Evolutionary conservation across 1,139 yeast species (phyloP), one percentile per base, ranked within the genome.

Genomic region (Candida tunisiensis): DNA sequence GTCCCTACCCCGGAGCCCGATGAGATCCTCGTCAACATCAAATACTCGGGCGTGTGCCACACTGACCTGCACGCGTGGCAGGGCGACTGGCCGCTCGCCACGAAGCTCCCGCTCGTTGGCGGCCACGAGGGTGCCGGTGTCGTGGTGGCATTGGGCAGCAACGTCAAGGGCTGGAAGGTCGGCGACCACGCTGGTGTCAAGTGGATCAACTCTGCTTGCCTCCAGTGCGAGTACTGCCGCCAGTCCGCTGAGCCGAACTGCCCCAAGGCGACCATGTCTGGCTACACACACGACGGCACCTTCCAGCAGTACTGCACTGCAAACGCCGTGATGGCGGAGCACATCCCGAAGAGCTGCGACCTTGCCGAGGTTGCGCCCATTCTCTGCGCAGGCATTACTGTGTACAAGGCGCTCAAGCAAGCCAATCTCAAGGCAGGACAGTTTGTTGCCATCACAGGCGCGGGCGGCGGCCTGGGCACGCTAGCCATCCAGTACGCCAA

Each of bases 61-160:
- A 49, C 59, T 3, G 60, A 54, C 29, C 39, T 72, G 49, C 79
- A 71, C 52, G 77, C 75, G 37, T 69, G 74, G 74, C 65, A 69
- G 49, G 78, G 77, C 38, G 80, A 72, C 52, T 72, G 77, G 77
- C 75, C 77, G 32, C 51, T 69, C 41, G 57, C 56, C 30, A 65
- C 72, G 38, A 73, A 73, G 52, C 59, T 69, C 37, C 82, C 82
- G 14, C 56, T 72, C 39, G 79, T 74, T 29, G 83, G 82, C 37
- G 91, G 91, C 45, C 91, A 77, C 60, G 91, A 77, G 56, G 88
- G 88, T 57, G 83, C 85, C 21, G 91, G 91, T 54, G 68, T 69
- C 21, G 88, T 77, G 37, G 85, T 74, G 33, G 82, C 64, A 39
- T 68, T 59, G 47, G 91, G 88, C 46, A 57, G 57, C 24, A 62